Evolutionary conservation across 257 asterid species (phyloP).

Genomic region (Jacaranda copaia): DNA sequence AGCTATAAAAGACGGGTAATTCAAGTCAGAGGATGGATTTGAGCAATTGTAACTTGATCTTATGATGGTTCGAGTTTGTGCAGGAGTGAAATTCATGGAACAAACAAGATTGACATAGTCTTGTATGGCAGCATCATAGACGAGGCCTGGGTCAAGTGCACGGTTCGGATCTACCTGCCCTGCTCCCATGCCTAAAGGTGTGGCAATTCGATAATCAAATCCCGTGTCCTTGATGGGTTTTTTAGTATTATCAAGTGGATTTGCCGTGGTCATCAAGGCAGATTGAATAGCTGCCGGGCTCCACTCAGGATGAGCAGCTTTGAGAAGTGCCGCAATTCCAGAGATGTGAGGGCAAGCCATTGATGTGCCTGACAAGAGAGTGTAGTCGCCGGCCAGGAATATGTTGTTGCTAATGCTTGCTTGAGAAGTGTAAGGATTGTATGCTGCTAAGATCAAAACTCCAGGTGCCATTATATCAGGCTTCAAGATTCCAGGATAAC

Average conservation of each 20-base stretch:
- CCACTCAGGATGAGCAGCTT: slow-evolving; percentile 51
- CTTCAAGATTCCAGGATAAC: slow-evolving; percentile 43
- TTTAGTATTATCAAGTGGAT: slow-evolving; percentile 35
- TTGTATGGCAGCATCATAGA: slow-evolving; percentile 45
- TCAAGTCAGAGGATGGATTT: slow-evolving; percentile 44
- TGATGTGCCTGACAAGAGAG: slow-evolving; percentile 46
- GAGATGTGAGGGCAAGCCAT: slow-evolving; percentile 61
- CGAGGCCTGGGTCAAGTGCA: slow-evolving; percentile 51
- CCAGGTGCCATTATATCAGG: slow-evolving; percentile 58
- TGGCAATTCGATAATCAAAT: slow-evolving; percentile 30
- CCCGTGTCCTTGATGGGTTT: slow-evolving; percentile 41
- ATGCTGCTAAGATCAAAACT: slow-evolving; percentile 42
- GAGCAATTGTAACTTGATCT: slow-evolving; percentile 48
- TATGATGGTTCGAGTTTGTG: slow-evolving; percentile 39
- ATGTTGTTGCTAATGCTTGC: slow-evolving; percentile 38
- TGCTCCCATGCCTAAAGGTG: slow-evolving; percentile 52
- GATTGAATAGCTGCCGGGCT: slow-evolving; percentile 57
- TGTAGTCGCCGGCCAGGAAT: slow-evolving; percentile 34
- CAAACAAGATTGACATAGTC: slow-evolving; percentile 50
- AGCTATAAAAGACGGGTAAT: slow-evolving; percentile 50
- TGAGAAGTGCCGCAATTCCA: slow-evolving; percentile 51
- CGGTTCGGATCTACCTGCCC: slow-evolving; percentile 51
- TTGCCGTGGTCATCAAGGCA: slow-evolving; percentile 54
- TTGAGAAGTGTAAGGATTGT: slow-evolving; percentile 12
- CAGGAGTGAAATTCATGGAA: slow-evolving; percentile 42